A percentile compares a stretch with the other conserved stretches of the same genome.
Conservation (phyloP, 2,329 filamentous ascomycete genomes). For the Leptosphaerulina australis region DNA sequence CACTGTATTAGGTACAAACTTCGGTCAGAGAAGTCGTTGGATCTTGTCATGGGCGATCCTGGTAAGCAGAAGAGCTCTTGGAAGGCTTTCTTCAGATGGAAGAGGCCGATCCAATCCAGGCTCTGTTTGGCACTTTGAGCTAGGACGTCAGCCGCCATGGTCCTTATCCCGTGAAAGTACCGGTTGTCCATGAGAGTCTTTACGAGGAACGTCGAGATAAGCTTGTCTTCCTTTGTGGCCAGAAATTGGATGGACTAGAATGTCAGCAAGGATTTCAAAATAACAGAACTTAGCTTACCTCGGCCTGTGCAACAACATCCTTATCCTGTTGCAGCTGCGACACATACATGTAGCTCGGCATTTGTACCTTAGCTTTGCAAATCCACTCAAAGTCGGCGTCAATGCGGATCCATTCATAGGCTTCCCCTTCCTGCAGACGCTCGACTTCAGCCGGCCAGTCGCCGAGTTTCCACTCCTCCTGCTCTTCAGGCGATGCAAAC, state of each 20-base stretch:
- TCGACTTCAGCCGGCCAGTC: slow-evolving; percentile 93
- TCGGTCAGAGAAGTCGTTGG: slow-evolving; percentile 91
- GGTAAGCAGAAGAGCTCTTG: slow-evolving; percentile 86
- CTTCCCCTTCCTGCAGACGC: slow-evolving; percentile 89
- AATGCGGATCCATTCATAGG: slow-evolving; percentile 97
- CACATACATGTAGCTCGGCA: slow-evolving; percentile 96
- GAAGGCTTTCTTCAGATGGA: slow-evolving; percentile 84
- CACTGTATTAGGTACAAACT: slow-evolving; percentile 83
- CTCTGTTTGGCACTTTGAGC: slow-evolving; percentile 68
- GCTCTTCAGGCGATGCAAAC: slow-evolving; percentile 80
- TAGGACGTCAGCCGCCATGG: slow-evolving; percentile 79
- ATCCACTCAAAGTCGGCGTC: slow-evolving; percentile 99
- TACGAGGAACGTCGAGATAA: slow-evolving; percentile 87
- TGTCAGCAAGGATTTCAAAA: slow-evolving; percentile 24
- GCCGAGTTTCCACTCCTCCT: slow-evolving; percentile 79
- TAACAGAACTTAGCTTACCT: slow-evolving; percentile 31
- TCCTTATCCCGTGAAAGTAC: slow-evolving; percentile 92
- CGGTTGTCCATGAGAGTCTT: slow-evolving; percentile 88
- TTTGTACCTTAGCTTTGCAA: slow-evolving; percentile 75
- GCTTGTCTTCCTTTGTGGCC: slow-evolving; percentile 67
- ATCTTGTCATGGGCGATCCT: slow-evolving; percentile 76
- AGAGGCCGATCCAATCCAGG: slow-evolving; percentile 76
- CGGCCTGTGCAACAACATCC: slow-evolving; percentile 85
- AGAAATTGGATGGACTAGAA: slow-evolving; percentile 73
- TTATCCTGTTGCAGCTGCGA: slow-evolving; percentile 96